Base-by-base conservation (phyloP, 768 basidiomycete genomes). In the Hortiboletus campestris region DNA sequence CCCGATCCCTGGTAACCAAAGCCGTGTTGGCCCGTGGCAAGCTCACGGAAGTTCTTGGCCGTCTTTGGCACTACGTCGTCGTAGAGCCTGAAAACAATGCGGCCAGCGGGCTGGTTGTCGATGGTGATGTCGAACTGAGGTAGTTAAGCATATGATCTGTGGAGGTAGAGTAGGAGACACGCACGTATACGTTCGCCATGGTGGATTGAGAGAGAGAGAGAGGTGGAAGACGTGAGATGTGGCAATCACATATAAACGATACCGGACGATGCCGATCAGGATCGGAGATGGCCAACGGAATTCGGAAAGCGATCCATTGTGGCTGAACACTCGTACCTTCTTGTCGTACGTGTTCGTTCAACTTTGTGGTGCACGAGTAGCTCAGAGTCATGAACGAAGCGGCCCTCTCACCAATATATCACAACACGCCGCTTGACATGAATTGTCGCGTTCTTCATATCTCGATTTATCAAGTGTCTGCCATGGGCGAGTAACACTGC, bases 11-110 rank as follows among this genome's bases (percentile, higher is more conserved):
- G 46, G 75, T 95, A 98, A 44, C 91, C 88, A 55, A 74, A 91
- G 5, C 89, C 89, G 50, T 88, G 64, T 67, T 82, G 63, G 43
- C 90, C 88, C 13, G 89, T 92, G 52, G 85, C 85, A 46, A 97
- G 82, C 72, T 92, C 90, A 50, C 95, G 88, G 81, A 98, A 98
- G 78, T 98, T 94, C 32, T 59, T 74, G 10, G 89, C 76, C 2
- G 90, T 93, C 64, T 75, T 82, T 46, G 91, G 91, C 14, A 89
- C 87, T 46, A 82, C 80, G 6, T 84, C 78, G 75, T 95, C 92
- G 71, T 77, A 94, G 28, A 98, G 84, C 77, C 86, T 86, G 85
- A 98, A 94, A 54, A 82, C 76, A 69, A 97, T 83, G 45, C 84
- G 82, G 8, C 85, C 86, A 1, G 71, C 45, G 0, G 68, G 51